phyloP scores from a whole-genome alignment of 192 early-diverging fungal genomes.

The Linnemannia schmuckeri region DNA sequence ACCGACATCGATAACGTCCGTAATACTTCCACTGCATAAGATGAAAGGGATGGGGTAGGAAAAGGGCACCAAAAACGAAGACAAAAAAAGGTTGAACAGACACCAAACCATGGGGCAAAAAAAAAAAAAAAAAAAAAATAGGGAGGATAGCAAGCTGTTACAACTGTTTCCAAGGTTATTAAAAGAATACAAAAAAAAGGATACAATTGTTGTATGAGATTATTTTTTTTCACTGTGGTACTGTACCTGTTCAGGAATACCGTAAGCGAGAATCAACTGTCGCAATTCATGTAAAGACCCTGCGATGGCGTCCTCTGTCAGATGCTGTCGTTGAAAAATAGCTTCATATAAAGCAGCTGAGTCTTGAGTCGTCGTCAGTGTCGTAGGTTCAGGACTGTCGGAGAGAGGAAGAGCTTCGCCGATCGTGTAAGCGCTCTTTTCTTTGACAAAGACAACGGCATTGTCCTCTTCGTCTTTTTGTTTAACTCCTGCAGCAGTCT shows the following conservation, averaged over 20 bases:
- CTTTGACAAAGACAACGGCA: background rate
- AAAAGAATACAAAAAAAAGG: slow-evolving; percentile 12
- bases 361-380: slow-evolving; percentile 5
- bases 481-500: slow-evolving; percentile 3
- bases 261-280: slow-evolving; percentile 68
- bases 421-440: too few relatives aligned
- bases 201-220: slow-evolving; percentile 1
- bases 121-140: background rate
- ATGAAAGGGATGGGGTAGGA: background rate
- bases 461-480: background rate
- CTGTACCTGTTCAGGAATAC: slow-evolving; percentile 67
- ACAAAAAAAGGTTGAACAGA: background rate
- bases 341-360: slow-evolving; percentile 52
- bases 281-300: slow-evolving; percentile 68
- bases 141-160: slow-evolving; percentile 1
- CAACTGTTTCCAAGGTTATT: slow-evolving; percentile 7
- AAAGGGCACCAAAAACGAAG: background rate
- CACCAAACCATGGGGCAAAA: too few relatives aligned
- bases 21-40: background rate
- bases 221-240: slow-evolving; percentile 9
- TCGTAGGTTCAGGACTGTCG: background rate
- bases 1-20: background rate
- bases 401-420: background rate
- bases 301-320: slow-evolving; percentile 68
- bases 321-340: slow-evolving; percentile 64